Evolutionary conservation across 129 eudicot species (phyloP).

Genomic region (Sambucus nigra): DNA sequence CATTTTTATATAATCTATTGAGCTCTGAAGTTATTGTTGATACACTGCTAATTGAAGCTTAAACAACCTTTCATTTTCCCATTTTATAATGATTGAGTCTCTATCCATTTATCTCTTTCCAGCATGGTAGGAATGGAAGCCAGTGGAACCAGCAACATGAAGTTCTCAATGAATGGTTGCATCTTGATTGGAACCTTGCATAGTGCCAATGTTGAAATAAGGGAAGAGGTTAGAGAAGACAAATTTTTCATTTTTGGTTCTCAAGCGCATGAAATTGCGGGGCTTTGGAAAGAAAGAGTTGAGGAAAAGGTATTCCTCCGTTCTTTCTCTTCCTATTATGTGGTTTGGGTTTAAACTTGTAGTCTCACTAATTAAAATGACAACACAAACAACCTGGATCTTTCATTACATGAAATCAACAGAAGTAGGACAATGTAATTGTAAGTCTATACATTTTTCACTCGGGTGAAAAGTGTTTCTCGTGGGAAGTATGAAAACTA

Average conservation of each 20-base stretch:
- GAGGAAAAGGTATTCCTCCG: constrained; percentile 16
- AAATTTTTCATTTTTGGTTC: constrained; percentile 42
- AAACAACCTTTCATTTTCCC: too few relatives aligned
- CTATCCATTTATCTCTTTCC: background rate
- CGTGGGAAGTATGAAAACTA: too few relatives aligned
- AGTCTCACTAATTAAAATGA: too few relatives aligned
- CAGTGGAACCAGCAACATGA: constrained; percentile 58
- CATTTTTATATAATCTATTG: too few relatives aligned
- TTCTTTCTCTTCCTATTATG: background rate
- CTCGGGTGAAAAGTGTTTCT: too few relatives aligned
- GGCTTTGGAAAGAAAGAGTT: too few relatives aligned
- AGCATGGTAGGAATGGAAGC: constrained; percentile 57
- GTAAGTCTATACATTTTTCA: too few relatives aligned
- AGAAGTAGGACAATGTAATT: too few relatives aligned
- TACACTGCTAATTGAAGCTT: too few relatives aligned
- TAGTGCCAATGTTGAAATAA: constrained; percentile 50
- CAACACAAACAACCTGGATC: too few relatives aligned
- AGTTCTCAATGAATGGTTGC: constrained; percentile 49
- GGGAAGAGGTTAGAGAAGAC: constrained; percentile 43
- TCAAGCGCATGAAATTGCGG: constrained; percentile 33
- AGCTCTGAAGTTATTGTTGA: constrained; percentile 10
- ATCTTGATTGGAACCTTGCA: constrained; percentile 39
- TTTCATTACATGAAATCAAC: too few relatives aligned
- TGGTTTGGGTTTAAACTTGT: too few relatives aligned
- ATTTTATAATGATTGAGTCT: background rate